Percentiles rank a stretch among this genome's conserved stretches.
Evolutionary conservation across 2,329 filamentous ascomycete genomes (phyloP).

Genomic region (Ophiostoma sp.): DNA sequence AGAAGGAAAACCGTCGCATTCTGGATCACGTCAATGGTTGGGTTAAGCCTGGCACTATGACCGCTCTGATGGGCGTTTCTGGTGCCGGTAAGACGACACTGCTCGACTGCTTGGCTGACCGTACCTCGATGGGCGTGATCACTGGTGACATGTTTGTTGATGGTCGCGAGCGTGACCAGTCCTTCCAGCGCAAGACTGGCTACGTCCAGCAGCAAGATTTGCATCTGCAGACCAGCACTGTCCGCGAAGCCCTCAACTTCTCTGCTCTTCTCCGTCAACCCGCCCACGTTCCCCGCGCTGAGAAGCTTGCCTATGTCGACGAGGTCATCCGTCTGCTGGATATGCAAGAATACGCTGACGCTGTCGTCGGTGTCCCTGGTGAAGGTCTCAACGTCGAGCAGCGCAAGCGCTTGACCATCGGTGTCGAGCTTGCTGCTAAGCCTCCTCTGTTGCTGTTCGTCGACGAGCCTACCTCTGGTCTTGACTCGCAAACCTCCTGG

Average conservation of each 20-base stretch:
- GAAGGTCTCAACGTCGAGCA: constrained; percentile 73
- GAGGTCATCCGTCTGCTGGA: constrained; percentile 87
- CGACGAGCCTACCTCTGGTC: constrained; percentile 89
- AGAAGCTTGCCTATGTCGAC: constrained; percentile 84
- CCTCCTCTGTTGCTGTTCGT: constrained; percentile 85
- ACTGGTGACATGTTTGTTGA: constrained; percentile 72
- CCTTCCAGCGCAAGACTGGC: constrained; percentile 86
- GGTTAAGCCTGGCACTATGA: constrained; percentile 88
- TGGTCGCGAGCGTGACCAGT: constrained; percentile 63
- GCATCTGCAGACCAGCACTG: constrained; percentile 78
- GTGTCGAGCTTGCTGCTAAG: constrained; percentile 81
- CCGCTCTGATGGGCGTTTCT: constrained; percentile 84
- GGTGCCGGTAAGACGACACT: constrained; percentile 91
- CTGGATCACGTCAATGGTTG: constrained; percentile 87
- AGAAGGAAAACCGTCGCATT: constrained; percentile 67
- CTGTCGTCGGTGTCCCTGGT: constrained; percentile 82
- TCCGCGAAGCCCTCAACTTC: constrained; percentile 82
- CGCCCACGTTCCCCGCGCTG: constrained; percentile 59
- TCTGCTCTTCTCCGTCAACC: constrained; percentile 82
- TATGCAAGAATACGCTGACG: constrained; percentile 86
- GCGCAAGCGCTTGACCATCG: constrained; percentile 72
- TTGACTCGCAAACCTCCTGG: constrained; percentile 91
- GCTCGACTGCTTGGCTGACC: constrained; percentile 76
- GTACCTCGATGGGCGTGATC: constrained; percentile 84
- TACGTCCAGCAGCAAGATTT: constrained; percentile 93